Percentiles rank a stretch among this genome's conserved stretches.
phyloP scores from a whole-genome alignment of 2,329 filamentous ascomycete genomes.

The Colletotrichum cereale region DNA sequence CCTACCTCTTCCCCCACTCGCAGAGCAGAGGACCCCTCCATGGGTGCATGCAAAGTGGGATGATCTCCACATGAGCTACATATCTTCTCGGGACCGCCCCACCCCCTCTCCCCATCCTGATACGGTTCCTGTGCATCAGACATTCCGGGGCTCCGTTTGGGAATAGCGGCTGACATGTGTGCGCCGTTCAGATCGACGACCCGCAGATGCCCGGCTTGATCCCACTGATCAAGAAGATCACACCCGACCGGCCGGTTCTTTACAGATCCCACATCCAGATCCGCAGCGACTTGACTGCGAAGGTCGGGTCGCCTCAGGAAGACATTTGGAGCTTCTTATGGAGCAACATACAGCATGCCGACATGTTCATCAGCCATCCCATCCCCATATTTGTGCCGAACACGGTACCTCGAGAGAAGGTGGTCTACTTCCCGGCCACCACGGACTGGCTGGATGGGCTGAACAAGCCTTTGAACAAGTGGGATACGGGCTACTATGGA shows the following conservation, averaged over 20 bases:
- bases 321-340: slow-evolving; percentile 84
- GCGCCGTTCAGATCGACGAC: slow-evolving; percentile 73
- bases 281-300: slow-evolving; percentile 77
- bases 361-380: slow-evolving; percentile 87
- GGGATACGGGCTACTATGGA: slow-evolving; percentile 80
- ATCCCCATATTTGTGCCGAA: slow-evolving; percentile 80
- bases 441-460: slow-evolving; percentile 88
- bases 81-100: slow-evolving; percentile 16
- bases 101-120: neutral
- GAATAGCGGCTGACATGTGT: slow-evolving; percentile 23
- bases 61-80: slow-evolving; percentile 36
- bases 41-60: slow-evolving; percentile 23
- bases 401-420: slow-evolving; percentile 73
- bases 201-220: slow-evolving; percentile 88
- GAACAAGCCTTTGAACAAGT: slow-evolving; percentile 79
- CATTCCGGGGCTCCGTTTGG: neutral
- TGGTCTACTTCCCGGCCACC: slow-evolving; percentile 82
- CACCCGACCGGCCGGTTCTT: slow-evolving; percentile 80
- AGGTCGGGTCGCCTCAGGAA: slow-evolving; percentile 73
- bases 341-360: slow-evolving; percentile 76
- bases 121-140: neutral
- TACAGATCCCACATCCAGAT: slow-evolving; percentile 89
- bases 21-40: slow-evolving; percentile 32
- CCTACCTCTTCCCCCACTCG: slow-evolving; percentile 13
- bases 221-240: slow-evolving; percentile 77